phyloP scores from a whole-genome alignment of 768 basidiomycete species.

The Amanita rimosa region DNA sequence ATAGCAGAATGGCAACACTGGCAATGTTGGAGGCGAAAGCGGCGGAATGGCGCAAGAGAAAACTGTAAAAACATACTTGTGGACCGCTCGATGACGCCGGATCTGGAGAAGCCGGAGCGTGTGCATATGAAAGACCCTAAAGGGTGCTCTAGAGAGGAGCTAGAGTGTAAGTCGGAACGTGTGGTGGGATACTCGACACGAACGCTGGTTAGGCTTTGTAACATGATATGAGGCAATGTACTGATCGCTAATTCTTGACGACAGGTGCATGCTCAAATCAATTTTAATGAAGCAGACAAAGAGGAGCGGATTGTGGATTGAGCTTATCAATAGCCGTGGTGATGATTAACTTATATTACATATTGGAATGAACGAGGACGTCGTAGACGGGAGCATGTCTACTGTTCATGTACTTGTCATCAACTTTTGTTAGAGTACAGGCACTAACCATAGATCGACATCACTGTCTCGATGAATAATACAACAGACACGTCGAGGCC shows the following conservation, averaged over 20 bases:
- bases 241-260: not conserved
- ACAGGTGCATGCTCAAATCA: not conserved
- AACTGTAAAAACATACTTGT: constrained; percentile 5
- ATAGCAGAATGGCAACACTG: constrained; percentile 19
- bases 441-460: too few species aligned
- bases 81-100: not conserved
- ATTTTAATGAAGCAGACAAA: not conserved
- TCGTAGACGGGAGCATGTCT: not conserved
- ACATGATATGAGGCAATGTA: not conserved
- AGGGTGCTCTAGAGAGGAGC: not conserved
- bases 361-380: not conserved
- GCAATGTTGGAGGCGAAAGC: constrained; percentile 6
- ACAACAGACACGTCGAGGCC: constrained; percentile 1
- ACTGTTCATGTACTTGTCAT: not conserved
- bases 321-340: not conserved
- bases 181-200: not conserved
- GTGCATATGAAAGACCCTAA: constrained; percentile 2
- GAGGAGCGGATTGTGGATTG: not conserved
- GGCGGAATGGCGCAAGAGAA: not conserved
- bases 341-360: constrained; percentile 3
- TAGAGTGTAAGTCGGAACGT: not conserved
- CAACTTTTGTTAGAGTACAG: constrained; percentile 6
- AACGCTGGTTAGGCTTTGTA: not conserved
- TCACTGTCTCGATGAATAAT: constrained; percentile 1
- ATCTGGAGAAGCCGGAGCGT: constrained; percentile 4